Percentiles rank a stretch among this genome's conserved stretches.
Evolutionary conservation across 371 early-diverging fungal genomes (phyloP).

Genomic region (Conidiobolus incongruus): DNA sequence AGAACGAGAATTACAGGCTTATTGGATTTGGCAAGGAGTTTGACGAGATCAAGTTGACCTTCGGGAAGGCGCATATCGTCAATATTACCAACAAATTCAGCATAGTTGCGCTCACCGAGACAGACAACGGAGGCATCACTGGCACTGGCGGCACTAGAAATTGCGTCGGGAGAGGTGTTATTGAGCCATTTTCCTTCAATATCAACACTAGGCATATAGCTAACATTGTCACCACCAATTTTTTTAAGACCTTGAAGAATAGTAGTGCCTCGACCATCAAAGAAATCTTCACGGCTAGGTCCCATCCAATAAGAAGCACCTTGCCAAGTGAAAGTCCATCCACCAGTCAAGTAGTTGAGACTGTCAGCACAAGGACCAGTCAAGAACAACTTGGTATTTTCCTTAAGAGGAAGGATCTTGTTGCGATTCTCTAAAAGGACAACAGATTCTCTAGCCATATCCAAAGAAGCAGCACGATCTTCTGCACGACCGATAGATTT

Average conservation of each 20-base stretch:
- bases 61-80: no score
- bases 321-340: no score
- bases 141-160: constrained; percentile 11
- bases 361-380: no score
- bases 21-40: constrained; percentile 8
- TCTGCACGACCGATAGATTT: constrained; percentile 13
- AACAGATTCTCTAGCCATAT: constrained; percentile 28
- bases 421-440: constrained; percentile 26
- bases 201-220: no score
- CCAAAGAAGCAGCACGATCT: constrained; percentile 17
- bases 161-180: constrained; percentile 6
- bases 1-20: constrained; percentile 21
- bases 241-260: no score
- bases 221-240: no score
- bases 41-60: constrained; percentile 19
- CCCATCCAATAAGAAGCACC: constrained; percentile 33
- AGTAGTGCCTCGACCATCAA: constrained; percentile 18
- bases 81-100: no score
- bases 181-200: no score
- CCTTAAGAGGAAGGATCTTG: constrained; percentile 17
- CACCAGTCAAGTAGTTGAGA: no score
- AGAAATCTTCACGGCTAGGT: constrained; percentile 16
- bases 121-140: constrained; percentile 19
- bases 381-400: constrained; percentile 10
- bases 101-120: constrained; percentile 22